Percentiles rank a stretch among this genome's conserved stretches.
These are phyloP conservation scores for Phanerodontia chrysosporium DNA, from an alignment of 768 basidiomycete species.

Conservation along the genomic window DNA sequence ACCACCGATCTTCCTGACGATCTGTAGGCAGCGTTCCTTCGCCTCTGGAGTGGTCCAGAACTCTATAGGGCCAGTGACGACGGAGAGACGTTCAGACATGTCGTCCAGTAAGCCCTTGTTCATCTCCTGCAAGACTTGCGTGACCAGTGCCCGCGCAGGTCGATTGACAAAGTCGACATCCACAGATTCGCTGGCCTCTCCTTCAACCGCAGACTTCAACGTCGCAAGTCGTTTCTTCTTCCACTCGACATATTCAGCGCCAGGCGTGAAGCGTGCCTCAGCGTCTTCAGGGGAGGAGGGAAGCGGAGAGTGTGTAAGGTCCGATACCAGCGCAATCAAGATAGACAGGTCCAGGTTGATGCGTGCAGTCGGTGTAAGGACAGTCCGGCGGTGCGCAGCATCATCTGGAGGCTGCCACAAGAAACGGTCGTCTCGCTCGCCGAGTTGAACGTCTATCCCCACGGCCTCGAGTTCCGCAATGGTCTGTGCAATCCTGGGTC, in stretches of 20 bases:
- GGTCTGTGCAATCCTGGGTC: conserved; percentile 61
- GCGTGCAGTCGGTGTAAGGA: conserved; percentile 45
- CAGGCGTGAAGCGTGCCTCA: conserved; percentile 57
- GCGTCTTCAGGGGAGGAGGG: conserved; percentile 57
- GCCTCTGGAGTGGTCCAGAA: conserved; percentile 87
- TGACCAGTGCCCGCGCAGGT: conserved; percentile 65
- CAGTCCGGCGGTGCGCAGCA: conserved; percentile 19
- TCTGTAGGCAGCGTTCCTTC: conserved; percentile 64
- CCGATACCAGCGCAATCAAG: conserved; percentile 80
- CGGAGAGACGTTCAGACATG: conserved; percentile 44
- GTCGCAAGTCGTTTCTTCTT: conserved; percentile 33
- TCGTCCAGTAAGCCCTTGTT: conserved; percentile 56
- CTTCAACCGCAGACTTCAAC: background rate
- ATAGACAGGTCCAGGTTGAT: conserved; percentile 84
- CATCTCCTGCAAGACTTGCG: conserved; percentile 77
- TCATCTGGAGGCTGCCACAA: conserved; percentile 12
- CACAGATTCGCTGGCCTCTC: background rate
- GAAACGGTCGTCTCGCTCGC: conserved; percentile 41
- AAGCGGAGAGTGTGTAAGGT: conserved; percentile 70
- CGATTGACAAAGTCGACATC: conserved; percentile 31
- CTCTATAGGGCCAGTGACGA: conserved; percentile 20
- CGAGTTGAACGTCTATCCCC: conserved; percentile 66
- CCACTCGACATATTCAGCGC: conserved; percentile 57
- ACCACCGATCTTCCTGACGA: conserved; percentile 80
- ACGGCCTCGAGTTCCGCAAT: conserved; percentile 50